Evolutionary conservation across 805 yeast genomes (phyloP), one percentile per base, ranked within the genome.

Genomic region (Kluyveromyces dobzhanskii): DNA sequence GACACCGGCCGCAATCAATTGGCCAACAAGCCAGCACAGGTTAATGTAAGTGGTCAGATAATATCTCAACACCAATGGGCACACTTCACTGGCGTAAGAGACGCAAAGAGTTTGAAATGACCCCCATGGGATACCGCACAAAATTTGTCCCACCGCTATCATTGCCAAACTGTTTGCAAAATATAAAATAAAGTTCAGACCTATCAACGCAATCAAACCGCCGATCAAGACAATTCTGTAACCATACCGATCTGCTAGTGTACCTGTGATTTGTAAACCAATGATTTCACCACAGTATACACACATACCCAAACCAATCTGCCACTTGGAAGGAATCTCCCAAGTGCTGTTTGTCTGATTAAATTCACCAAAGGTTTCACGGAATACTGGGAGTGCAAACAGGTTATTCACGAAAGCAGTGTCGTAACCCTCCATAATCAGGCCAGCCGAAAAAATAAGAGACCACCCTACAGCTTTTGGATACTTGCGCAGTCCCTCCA

Each of bases 11-110:
- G 75, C 62, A 40, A 76, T 57, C 29, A 77, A 61, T 49, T 75
- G 80, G 32, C 84, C 84, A 43, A 72, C 50, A 25, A 67, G 70
- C 75, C 76, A 74, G 50, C 76, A 69, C 33, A 69, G 46, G 53
- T 72, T 73, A 43, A 69, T 69, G 40, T 59, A 67, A 10, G 75
- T 63, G 17, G 78, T 65, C 35, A 75, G 57, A 46, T 69, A 70
- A 37, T 64, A 61, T 42, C 80, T 61, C 38, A 76, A 59, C 7
- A 66, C 66, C 9, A 70, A 49, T 0, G 80, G 80, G 42, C 75
- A 65, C 32, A 73, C 73, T 47, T 75, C 81, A 14, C 75, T 62
- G 13, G 78, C 75, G 49, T 75, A 75, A 3, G 75, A 57, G 12
- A 73, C 69, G 3, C 73, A 61, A 46, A 75, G 50, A 19, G 75